Evolutionary conservation across 164 flowering plant genomes (phyloP).

Genomic region (Umbellularia californica): DNA sequence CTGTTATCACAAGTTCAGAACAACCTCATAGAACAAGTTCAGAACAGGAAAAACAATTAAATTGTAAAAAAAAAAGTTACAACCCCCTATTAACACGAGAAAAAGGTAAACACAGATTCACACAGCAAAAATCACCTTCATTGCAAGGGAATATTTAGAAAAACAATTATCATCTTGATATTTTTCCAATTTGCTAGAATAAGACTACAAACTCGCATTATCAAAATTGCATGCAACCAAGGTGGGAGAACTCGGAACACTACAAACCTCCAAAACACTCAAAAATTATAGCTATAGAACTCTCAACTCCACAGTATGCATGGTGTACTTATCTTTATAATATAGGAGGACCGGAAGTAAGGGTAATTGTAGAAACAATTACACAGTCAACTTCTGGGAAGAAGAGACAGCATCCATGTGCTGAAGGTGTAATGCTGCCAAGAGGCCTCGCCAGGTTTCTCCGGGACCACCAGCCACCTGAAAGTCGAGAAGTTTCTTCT

Average conservation of each 20-base stretch:
- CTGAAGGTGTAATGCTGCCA: constrained; percentile 75
- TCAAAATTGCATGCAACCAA: constrained; percentile 5
- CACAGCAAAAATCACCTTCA: too few species aligned
- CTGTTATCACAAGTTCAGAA: too few species aligned
- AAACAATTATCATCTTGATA: too few species aligned
- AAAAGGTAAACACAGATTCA: too few species aligned
- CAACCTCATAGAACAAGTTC: too few species aligned
- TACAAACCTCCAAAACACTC: background rate
- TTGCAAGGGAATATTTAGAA: too few species aligned
- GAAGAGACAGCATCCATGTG: constrained; percentile 31
- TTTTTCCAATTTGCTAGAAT: too few species aligned
- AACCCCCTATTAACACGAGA: too few species aligned
- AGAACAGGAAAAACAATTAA: too few species aligned
- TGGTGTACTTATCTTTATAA: background rate
- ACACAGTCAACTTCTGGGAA: constrained; percentile 27
- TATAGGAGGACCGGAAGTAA: background rate
- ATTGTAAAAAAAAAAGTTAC: too few species aligned
- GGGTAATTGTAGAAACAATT: background rate
- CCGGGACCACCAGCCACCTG: constrained; percentile 62
- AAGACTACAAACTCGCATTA: background rate
- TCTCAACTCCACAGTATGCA: background rate
- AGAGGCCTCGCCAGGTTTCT: constrained; percentile 86
- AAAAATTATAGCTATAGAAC: background rate
- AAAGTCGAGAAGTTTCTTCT: constrained; percentile 76
- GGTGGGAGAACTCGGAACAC: constrained; percentile 7